These are phyloP conservation scores for Microbotryum intermedium DNA, from an alignment of 1,284 basidiomycete genomes.

Conservation along the genomic window DNA sequence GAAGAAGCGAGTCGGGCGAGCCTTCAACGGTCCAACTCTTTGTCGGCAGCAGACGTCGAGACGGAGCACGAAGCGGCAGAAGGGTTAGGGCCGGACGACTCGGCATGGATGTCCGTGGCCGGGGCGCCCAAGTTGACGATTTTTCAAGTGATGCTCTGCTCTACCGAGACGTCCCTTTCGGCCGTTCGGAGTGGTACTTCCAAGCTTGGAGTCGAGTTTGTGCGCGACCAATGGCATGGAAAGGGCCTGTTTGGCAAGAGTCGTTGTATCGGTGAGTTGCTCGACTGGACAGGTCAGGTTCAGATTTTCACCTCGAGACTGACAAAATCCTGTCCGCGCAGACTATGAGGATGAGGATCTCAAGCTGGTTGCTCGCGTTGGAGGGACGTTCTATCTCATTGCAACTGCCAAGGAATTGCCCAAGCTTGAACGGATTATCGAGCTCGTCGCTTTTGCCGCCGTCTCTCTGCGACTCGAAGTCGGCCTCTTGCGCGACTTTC, in stretches of 20 bases:
- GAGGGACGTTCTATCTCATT: slow-evolving; percentile 18
- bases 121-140: neutral
- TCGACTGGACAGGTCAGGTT: too few species aligned
- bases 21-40: too few species aligned
- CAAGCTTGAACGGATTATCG: slow-evolving; percentile 16
- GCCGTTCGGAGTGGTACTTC: neutral
- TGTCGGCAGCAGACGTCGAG: neutral
- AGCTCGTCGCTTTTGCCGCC: slow-evolving; percentile 16
- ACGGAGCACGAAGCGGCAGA: neutral
- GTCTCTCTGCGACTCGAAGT: slow-evolving; percentile 18
- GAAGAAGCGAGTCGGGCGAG: neutral
- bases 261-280: neutral
- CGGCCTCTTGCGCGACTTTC: slow-evolving; percentile 9
- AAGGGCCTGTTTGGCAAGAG: slow-evolving; percentile 3
- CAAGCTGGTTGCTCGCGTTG: slow-evolving; percentile 1
- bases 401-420: slow-evolving; percentile 1
- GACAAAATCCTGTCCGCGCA: neutral
- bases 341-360: slow-evolving; percentile 10
- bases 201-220: neutral
- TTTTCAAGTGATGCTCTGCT: neutral
- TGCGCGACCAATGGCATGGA: neutral
- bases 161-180: slow-evolving; percentile 6
- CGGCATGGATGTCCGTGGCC: slow-evolving; percentile 6
- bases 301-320: neutral
- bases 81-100: neutral